Base-by-base conservation (phyloP, 139 green algal genomes). In the Desmodesmus armatus region DNA sequence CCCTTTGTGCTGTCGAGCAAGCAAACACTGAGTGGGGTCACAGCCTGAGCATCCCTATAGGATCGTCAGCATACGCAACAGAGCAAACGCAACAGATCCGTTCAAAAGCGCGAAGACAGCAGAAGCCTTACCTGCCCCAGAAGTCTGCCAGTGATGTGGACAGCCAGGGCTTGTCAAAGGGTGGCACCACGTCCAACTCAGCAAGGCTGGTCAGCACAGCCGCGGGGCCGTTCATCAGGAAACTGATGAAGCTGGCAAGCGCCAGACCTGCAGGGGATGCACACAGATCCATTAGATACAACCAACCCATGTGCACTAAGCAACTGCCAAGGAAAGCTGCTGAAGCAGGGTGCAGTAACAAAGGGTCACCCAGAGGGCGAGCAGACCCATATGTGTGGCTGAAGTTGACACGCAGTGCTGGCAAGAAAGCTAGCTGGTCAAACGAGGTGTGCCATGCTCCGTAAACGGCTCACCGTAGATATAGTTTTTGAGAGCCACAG, bases 101-200 rank as follows among this genome's bases (percentile, higher is more conserved):
- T 17, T 19, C 51, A 62, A 19, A 62, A 19, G 21, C 17, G 21
- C 51, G 21, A 62, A 27, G 51, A 19, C 69, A 51, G 35, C 41
- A 77, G 25, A 39, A n/a, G 41, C 27, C 62, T 27, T 19, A 67
- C 71, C 85, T 82, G 41, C 76, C 80, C 89, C 89, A 92, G 43
- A 89, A 92, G 55, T 92, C 89, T 6, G 87, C 87, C 43, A 90
- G 44, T 0, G 70, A 87, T 13, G 47, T 65, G 39, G 82, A 51
- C 60, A 85, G 44, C 89, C 89, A 92, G 7, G 89, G 89, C 47
- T 78, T 60, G 82, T 92, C 89, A 40, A 92, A 92, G 3, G 87
- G 87, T 5, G 89, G 89, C 23, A 89, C 70, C 31, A 92, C 63
- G 41, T 80, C 31, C 49, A 92, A 47, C 33, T 65, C 89, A 60